Base-by-base conservation (phyloP, 1,284 basidiomycete genomes). In the Pseudomicrostroma phylloplanum region DNA sequence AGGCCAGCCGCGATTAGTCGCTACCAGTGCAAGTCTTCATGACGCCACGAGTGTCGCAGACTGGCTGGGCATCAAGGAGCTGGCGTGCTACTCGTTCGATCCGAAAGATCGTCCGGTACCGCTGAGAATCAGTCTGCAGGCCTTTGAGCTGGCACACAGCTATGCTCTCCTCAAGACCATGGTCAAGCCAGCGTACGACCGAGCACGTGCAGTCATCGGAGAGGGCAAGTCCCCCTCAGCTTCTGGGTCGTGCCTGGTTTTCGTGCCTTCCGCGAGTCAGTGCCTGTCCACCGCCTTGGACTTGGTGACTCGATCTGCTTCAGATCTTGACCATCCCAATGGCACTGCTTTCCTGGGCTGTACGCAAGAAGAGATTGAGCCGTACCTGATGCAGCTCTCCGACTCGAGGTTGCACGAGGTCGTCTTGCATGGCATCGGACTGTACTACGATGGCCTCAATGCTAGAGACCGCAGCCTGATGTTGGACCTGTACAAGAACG, bases 131-230 rank as follows among this genome's bases (percentile, higher is more conserved):
- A 83, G 84, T 15, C 84, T 88, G 23, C 87, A 90, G 65, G 85
- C 90, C 0, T 96, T 96, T 81, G 88, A 88, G 30, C 88, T 92
- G 59, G 86, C 91, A 0, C 88, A 94, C 73, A 94, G 92, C 3
- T 84, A 88, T 0, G 87, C 89, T 0, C 83, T 97, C 30, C 88
- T 94, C 81, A 94, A 93, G 73, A 85, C 88, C 1, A 96, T 98
- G 89, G 85, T 89, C 56, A 96, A 93, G 79, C 92, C 96, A 4
- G 87, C 88, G 0, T 91, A 94, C 77, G 78, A 80, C 58, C 67
- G 70, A 55, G 73, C 80, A 58, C 69, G 71, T 54, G 81, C 86
- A 13, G 86, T 79, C 9, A 82, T 82, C 0, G 21, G 25, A 17
- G 51, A 19, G 6, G 84, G 85, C 56, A 81, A 84, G 1, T 74